Evolutionary conservation across 129 eudicot species (phyloP).

Genomic region (Pulicaria dysenterica): DNA sequence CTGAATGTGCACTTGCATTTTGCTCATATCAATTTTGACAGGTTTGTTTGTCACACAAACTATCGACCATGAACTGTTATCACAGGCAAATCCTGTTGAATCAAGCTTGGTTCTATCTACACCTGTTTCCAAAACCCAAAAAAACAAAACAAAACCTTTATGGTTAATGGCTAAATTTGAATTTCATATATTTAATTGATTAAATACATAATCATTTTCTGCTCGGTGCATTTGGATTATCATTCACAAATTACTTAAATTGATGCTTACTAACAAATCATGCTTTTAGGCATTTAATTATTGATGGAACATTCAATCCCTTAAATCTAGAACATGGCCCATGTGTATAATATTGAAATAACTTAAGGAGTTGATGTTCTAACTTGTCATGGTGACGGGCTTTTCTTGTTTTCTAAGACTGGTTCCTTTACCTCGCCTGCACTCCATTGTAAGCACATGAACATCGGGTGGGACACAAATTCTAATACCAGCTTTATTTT

Average conservation of each 20-base stretch:
- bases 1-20: constrained; percentile 10
- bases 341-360: constrained; percentile 18
- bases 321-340: constrained; percentile 24
- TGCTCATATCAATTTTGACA: constrained; percentile 32
- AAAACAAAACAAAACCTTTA: background rate
- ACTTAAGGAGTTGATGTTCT: constrained; percentile 27
- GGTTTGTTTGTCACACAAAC: constrained; percentile 40
- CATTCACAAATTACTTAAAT: background rate
- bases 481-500: background rate
- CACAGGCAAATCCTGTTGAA: constrained; percentile 44
- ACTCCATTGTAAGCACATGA: constrained; percentile 32
- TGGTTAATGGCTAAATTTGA: no score
- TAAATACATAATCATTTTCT: background rate
- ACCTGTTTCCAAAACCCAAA: constrained; percentile 22
- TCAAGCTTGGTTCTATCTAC: constrained; percentile 43
- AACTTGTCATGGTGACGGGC: background rate
- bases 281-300: background rate
- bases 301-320: constrained; percentile 28
- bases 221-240: background rate
- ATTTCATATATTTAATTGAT: no score
- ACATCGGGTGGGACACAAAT: background rate
- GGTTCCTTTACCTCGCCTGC: constrained; percentile 5
- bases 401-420: constrained; percentile 21
- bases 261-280: constrained; percentile 20
- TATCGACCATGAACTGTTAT: constrained; percentile 28